Evolutionary conservation across 768 basidiomycete species (phyloP), one percentile per base, ranked within the genome.

Genomic region (Tricholoma sp.): DNA sequence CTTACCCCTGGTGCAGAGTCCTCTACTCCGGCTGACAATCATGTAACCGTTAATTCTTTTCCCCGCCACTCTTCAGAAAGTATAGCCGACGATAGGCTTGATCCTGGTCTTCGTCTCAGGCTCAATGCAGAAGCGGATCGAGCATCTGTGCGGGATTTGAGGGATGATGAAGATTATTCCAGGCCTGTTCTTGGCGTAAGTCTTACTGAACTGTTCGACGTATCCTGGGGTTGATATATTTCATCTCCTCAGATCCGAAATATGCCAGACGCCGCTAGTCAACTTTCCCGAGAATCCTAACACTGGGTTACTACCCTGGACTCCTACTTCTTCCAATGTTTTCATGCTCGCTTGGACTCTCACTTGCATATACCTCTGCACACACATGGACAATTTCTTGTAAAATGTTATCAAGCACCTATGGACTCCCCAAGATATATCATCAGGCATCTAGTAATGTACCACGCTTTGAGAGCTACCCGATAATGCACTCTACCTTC

Each of bases 151-250:
- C 61, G 63, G 58, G 75, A 69, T 46, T 65, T 76, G 46, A 72
- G 69, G 59, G 83, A 85, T 61, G 77, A 81, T 27, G 79, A 83
- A 58, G 84, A 83, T 58, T 82, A 83, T 70, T 79, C 78, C 19
- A 72, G 79, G 49, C 77, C 75, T 52, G 81, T 85, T 22, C 76
- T 86, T 59, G 82, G 74, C 59, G 84, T 79, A 68, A 63, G 79
- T 71, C 46, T 58, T 49, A 41, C n/a, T 56, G 9, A 19, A 49
- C 11, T 37, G 19, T 39, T 47, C 4, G 5, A 21, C 35, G 41
- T 12, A 27, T 49, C 45, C 47, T 29, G 50, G 3, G 24, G 3
- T 21, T 34, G 18, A 55, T n/a, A 29, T 27, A 27, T 27, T 27
- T 43, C 52, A 54, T 45, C 57, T 35, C n/a, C 39, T 24, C 59